phyloP scores from a whole-genome alignment of 75 land plant genomes.

The Pinus taeda region DNA sequence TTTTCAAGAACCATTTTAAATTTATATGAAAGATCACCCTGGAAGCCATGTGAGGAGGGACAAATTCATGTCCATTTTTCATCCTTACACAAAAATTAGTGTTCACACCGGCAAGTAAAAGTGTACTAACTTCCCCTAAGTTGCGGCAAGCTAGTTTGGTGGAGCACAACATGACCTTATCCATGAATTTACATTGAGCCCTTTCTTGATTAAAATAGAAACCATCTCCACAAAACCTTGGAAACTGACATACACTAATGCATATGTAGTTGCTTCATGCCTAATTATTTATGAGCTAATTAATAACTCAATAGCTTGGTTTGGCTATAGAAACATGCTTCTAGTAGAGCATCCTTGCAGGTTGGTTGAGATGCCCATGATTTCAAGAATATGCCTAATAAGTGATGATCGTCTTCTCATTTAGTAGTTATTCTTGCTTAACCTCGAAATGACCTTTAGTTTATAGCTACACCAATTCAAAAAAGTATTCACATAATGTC shows the following conservation, averaged over 20 bases:
- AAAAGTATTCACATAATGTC: conserved; percentile 52
- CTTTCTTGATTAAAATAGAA: conserved; percentile 40
- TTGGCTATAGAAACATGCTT: conserved; percentile 49
- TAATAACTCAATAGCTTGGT: conserved; percentile 35
- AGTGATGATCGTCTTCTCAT: conserved; percentile 34
- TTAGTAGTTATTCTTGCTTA: conserved; percentile 60
- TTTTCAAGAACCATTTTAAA: conserved; percentile 21
- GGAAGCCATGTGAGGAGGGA: conserved; percentile 44
- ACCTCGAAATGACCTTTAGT: conserved; percentile 45
- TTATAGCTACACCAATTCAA: conserved; percentile 34
- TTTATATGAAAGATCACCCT: conserved; percentile 22
- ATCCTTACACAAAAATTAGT: conserved; percentile 30
- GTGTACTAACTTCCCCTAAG: conserved; percentile 19
- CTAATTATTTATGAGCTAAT: conserved; percentile 46
- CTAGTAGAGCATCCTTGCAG: conserved; percentile 59
- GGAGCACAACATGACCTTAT: conserved; percentile 42
- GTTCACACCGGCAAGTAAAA: conserved; percentile 41
- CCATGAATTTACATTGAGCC: conserved; percentile 48
- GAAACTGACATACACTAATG: conserved; percentile 41
- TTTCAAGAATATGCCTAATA: conserved; percentile 36
- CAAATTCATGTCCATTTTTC: conserved; percentile 24
- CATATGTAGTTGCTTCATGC: conserved; percentile 32
- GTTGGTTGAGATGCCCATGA: conserved; percentile 54
- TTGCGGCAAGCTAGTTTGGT: conserved; percentile 50
- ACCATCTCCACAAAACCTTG: conserved; percentile 56